Percentiles rank a stretch among this genome's conserved stretches.
phyloP scores from a whole-genome alignment of 305 asterid genomes.

The Petunia hybrid region DNA sequence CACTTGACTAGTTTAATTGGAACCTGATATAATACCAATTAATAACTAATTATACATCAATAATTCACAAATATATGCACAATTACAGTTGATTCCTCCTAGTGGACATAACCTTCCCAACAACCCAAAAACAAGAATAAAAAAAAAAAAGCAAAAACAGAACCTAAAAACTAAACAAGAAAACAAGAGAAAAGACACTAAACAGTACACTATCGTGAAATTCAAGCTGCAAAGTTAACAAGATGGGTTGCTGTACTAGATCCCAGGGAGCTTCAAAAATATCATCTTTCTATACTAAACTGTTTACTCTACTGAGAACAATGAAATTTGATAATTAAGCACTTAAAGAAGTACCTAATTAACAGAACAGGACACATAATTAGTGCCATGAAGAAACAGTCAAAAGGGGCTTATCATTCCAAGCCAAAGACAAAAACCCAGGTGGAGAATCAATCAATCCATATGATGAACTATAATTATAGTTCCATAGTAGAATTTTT shows the following conservation, averaged over 20 bases:
- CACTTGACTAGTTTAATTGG: background rate
- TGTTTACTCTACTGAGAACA: conserved; percentile 30
- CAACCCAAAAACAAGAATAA: background rate
- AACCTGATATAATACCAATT: background rate
- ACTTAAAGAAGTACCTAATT: background rate
- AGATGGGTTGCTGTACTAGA: conserved; percentile 34
- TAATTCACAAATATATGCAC: conserved; percentile 42
- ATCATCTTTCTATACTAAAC: conserved; percentile 46
- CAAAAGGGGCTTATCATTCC: conserved; percentile 87
- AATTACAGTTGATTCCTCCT: conserved; percentile 36
- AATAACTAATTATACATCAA: background rate
- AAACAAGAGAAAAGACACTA: conserved; percentile 25
- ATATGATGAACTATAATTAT: conserved; percentile 66
- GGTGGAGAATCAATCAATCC: conserved; percentile 71
- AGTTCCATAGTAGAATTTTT: conserved; percentile 76
- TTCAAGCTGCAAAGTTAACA: conserved; percentile 42
- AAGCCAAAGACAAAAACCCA: conserved; percentile 82
- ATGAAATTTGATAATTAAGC: conserved; percentile 30
- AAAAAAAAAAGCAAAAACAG: conserved; percentile 3
- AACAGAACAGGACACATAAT: conserved; percentile 40
- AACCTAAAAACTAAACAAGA: conserved; percentile 18
- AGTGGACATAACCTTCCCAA: conserved; percentile 2
- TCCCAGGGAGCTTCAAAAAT: conserved; percentile 43
- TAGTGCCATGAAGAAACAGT: conserved; percentile 94
- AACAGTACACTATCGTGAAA: conserved; percentile 34